Base-by-base conservation (phyloP, 495 filamentous ascomycete species). In the Penicillium fimorum region DNA sequence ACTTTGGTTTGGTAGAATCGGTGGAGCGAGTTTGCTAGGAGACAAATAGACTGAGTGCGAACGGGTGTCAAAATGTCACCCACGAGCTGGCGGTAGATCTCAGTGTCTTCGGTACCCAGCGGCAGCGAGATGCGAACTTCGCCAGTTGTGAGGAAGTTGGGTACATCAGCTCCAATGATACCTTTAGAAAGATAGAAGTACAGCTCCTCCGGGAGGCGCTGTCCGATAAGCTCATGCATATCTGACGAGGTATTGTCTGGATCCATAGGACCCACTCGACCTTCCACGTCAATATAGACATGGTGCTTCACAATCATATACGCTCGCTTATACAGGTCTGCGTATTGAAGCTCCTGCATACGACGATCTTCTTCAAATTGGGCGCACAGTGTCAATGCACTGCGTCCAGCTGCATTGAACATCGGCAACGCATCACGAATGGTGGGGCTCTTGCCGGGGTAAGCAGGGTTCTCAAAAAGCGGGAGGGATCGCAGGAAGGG, bases 181-280 rank as follows among this genome's bases (percentile, higher is more conserved):
- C 90, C 94, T 30, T 82, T 86, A 56, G 90, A 90, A 32, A 97
- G 80, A 63, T 99, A 97, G 68, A 89, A 88, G 68, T 91, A 96
- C 6, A 99, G 76, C 72, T 99, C 95, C 50, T 92, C 85, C 2
- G 95, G 92, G 15, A 99, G 79, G 32, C 91, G 89, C 51, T 92
- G 84, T 20, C 92, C 91, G 59, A 96, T 87, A 66, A 97, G 89
- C 61, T 92, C 87, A 70, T 94, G 89, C 58, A 91, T 80, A 70
- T 97, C 93, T 20, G 76, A 78, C 17, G 94, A 92, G 2, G 87
- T 80, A 33, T 82, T 73, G 8, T 87, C 84, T 32, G 77, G 77
- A 56, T 91, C 84, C 64, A 91, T 77, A 4, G 87, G 86, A 50
- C 83, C 85, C 45, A 96, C 81, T 50, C 84, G 80, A 17, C 92